Evolutionary conservation across 306 rosid genomes (phyloP), one percentile per base, ranked within the genome.

Genomic region (Cucurbita argyrosperma): DNA sequence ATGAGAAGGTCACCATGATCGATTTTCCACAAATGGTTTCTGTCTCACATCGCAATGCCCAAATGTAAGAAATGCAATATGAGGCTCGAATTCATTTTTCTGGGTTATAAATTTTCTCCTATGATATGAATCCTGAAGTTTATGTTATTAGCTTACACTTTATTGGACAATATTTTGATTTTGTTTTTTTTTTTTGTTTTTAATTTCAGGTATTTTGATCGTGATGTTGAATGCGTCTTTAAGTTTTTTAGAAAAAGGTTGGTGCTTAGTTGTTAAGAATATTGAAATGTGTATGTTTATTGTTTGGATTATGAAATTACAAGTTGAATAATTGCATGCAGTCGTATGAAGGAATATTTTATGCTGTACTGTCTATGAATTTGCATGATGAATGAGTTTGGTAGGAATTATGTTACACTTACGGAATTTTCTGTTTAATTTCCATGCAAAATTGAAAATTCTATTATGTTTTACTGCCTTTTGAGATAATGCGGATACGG

Each of bases 11-110:
- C 76, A 90, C 97, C 30, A 76, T 93, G 94, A 93, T 93, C 68
- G 97, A 89, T 83, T 93, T 93, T 86, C 98, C 97, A 6, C 97
- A 93, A 79, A 93, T 87, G 98, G 97, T 93, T 56, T 90, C 96
- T 75, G 88, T 90, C 72, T 89, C 91, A 8, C 96, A 90, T 81
- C 94, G 87, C 23, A 93, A 90, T 81, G 97, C 94, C 8, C 90
- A 90, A 79, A 93, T 93, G 97, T 93, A 87, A 84, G 96, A 58
- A 65, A 55, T 46, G 56, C 55, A 19, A 12, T 45, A 45, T 43
- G 53, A 43, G 37, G 37, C 52, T 65, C 26, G 8, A 19, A 66
- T 66, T 63, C 30, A 45, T 43, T 66, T 66, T 66, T 42, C 19
- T 26, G 30, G 50, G 14, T 3, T 63, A 39, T 4, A 8, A n/a